A percentile compares a stretch with the other conserved stretches of the same genome.
These are phyloP conservation scores for Catharanthus roseus DNA, from an alignment of 257 asterid genomes.

Conservation along the genomic window DNA sequence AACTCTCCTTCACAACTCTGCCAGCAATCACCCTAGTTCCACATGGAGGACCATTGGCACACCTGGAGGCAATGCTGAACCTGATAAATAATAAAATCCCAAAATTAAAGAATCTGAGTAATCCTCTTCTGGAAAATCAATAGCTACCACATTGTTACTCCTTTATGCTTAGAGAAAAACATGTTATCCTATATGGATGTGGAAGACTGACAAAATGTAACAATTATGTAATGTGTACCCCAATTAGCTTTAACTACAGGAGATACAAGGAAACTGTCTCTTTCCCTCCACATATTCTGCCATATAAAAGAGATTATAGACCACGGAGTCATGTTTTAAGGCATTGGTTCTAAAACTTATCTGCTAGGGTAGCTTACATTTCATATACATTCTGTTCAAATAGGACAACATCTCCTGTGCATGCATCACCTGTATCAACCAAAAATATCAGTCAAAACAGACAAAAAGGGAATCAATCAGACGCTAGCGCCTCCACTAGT, in stretches of 20 bases:
- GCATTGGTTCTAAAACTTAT: not conserved
- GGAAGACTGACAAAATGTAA: not conserved
- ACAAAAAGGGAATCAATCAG: not conserved
- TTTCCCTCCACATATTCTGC: no score
- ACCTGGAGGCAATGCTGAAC: conserved; percentile 70
- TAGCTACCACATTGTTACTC: not conserved
- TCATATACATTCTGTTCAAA: conserved; percentile 89
- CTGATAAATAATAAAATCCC: conserved; percentile 34
- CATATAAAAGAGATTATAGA: not conserved
- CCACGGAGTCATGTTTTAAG: not conserved
- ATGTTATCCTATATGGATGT: not conserved
- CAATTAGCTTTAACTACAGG: not conserved
- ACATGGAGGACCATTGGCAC: conserved; percentile 66
- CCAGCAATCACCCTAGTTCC: conserved; percentile 79
- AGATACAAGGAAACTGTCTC: not conserved
- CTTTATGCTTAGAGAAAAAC: not conserved
- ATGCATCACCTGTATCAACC: conserved; percentile 71
- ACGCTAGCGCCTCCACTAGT: not conserved
- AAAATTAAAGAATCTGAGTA: conserved; percentile 4
- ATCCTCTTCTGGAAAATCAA: not conserved
- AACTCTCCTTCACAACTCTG: conserved; percentile 84
- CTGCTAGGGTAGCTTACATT: conserved; percentile 41
- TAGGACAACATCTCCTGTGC: conserved; percentile 78
- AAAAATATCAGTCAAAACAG: conserved; percentile 10
- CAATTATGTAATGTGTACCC: not conserved